Conservation (phyloP, 2,329 filamentous ascomycete species). For the Colletotrichum spinosum region DNA sequence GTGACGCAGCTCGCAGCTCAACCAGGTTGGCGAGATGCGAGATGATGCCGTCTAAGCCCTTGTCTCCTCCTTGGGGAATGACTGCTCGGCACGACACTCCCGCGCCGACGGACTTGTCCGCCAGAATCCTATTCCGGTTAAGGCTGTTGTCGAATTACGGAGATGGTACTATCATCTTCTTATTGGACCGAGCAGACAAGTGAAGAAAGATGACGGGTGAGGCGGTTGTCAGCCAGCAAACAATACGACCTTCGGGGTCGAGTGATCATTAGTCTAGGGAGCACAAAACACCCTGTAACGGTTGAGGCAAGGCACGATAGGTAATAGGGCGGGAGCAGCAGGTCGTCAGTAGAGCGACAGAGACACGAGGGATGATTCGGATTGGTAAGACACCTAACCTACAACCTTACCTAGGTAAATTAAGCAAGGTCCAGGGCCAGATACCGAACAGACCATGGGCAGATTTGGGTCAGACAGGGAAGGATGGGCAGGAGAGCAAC, state of each 20-base stretch:
- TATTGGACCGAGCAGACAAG: background rate
- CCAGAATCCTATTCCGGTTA: background rate
- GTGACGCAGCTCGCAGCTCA: conserved; percentile 26
- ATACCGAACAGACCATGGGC: background rate
- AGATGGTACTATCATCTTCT: too few species aligned
- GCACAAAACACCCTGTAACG: too few species aligned
- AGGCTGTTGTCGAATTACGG: too few species aligned
- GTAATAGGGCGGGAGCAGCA: background rate
- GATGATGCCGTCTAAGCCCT: conserved; percentile 34
- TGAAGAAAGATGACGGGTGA: background rate
- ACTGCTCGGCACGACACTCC: conserved; percentile 21
- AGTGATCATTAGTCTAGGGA: too few species aligned
- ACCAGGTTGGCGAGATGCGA: conserved; percentile 20
- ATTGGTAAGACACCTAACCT: background rate
- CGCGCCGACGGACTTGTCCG: background rate
- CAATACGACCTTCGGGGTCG: too few species aligned
- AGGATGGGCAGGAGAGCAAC: background rate
- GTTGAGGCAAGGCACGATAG: background rate
- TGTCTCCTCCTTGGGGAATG: conserved; percentile 14
- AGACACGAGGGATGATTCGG: background rate
- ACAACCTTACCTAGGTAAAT: too few species aligned
- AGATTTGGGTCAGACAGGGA: background rate
- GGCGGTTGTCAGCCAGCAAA: background rate
- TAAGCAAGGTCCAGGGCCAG: too few species aligned
- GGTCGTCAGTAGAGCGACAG: too few species aligned